Evolutionary conservation across 768 basidiomycete species (phyloP), one percentile per base, ranked within the genome.

Genomic region (Daedaleopsis sinensis): DNA sequence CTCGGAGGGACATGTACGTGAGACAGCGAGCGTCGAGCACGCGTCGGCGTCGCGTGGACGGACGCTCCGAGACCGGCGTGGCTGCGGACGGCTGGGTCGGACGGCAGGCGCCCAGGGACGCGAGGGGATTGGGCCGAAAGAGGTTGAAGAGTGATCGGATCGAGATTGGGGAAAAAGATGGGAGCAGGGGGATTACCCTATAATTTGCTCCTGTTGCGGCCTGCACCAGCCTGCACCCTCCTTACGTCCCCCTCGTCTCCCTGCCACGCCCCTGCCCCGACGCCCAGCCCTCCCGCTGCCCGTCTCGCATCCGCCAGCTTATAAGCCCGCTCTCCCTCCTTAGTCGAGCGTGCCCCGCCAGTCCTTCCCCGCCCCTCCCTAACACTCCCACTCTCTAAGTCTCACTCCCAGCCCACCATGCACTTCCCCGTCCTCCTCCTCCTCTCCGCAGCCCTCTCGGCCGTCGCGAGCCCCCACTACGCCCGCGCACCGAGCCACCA

Each of bases 341-440:
- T 55, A 39, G 48, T 58, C 27, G 54, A 55, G 61, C 56, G 52
- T 44, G 56, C 47, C 61, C 57, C 37, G 50, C 47, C 61, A 58
- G 56, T 62, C 61, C 56, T 63, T 65, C 58, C 54, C 46, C 57
- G 51, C 43, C 57, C 43, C 55, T 62, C 59, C 23, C 57, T 52
- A 38, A 51, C 47, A 55, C 52, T 56, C 24, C 37, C 64, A 49
- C 48, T 59, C 61, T 37, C 61, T 61, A 36, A 27, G 51, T 5
- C 18, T 49, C 65, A 49, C 70, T 67, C 71, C 70, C 32, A 32
- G 3, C 27, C 59, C 68, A 62, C 60, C 67, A 81, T 80, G 76
- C 78, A 78, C 66, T 72, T 81, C 75, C 11, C 74, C 65, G 79
- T 74, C 67, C 43, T 85, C 69, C 64, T 82, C 66, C 66, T 84